Percentiles rank a stretch among this genome's conserved stretches.
Evolutionary conservation across 805 yeast species (phyloP).

Genomic region (Saccharomycopsis malanga): DNA sequence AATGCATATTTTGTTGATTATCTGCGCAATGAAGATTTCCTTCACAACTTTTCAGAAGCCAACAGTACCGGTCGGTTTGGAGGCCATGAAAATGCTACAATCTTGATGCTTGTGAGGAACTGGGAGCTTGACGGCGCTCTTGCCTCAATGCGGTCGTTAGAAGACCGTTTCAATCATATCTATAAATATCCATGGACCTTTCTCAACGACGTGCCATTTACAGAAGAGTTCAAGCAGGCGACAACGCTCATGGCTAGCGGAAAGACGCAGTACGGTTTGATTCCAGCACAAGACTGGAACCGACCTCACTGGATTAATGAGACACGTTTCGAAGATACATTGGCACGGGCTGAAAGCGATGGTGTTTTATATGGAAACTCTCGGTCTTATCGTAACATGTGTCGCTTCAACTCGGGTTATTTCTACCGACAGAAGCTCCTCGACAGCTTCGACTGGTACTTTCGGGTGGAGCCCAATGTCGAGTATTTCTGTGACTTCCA

Average conservation of each 20-base stretch:
- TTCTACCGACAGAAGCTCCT: conserved; percentile 76
- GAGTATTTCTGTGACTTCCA: conserved; percentile 82
- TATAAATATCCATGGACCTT: conserved; percentile 75
- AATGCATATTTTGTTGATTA: conserved; percentile 11
- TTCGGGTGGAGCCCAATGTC: conserved; percentile 93
- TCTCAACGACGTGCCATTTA: conserved; percentile 66
- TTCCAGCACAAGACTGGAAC: conserved; percentile 70
- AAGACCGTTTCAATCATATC: conserved; percentile 63
- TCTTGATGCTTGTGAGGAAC: conserved; percentile 83
- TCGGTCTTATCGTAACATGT: conserved; percentile 81
- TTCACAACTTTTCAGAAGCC: background rate
- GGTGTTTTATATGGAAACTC: conserved; percentile 60
- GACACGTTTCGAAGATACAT: conserved; percentile 41
- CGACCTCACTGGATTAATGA: conserved; percentile 66
- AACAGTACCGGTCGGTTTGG: background rate
- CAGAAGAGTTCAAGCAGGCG: conserved; percentile 51
- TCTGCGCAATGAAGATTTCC: conserved; percentile 2
- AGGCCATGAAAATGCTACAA: conserved; percentile 65
- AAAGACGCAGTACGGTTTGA: conserved; percentile 55
- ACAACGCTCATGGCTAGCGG: conserved; percentile 60
- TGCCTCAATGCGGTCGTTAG: conserved; percentile 66
- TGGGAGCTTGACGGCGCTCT: conserved; percentile 71
- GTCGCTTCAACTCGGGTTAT: conserved; percentile 87
- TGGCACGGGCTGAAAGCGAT: conserved; percentile 38
- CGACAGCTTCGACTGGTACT: conserved; percentile 75